Evolutionary conservation across 768 basidiomycete genomes (phyloP).

Genomic region (Kondoa subrosea): DNA sequence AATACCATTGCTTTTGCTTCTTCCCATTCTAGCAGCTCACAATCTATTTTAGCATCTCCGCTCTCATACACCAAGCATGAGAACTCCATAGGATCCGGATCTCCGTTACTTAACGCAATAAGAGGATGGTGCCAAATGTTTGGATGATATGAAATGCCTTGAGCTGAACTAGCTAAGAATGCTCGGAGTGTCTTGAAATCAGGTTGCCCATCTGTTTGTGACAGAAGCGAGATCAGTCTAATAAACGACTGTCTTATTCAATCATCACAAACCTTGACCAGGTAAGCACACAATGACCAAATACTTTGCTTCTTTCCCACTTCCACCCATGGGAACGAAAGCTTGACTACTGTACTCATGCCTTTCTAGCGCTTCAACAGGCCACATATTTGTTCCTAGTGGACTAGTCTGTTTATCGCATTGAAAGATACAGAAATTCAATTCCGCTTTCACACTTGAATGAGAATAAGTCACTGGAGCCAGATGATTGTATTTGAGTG

Average conservation of each 20-base stretch:
- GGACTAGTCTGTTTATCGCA: constrained; percentile 45
- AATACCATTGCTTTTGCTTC: constrained; percentile 21
- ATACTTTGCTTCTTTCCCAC: constrained; percentile 38
- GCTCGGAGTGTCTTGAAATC: constrained; percentile 58
- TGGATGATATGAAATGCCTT: constrained; percentile 69
- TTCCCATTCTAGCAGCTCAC: constrained; percentile 58
- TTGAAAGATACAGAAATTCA: constrained; percentile 58
- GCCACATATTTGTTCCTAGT: neutral
- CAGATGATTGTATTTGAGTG: constrained; percentile 82
- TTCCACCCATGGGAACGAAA: constrained; percentile 76
- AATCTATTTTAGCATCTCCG: constrained; percentile 55
- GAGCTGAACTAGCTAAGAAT: constrained; percentile 60
- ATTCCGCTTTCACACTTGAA: constrained; percentile 42
- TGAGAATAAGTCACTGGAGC: constrained; percentile 42
- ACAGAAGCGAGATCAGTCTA: neutral
- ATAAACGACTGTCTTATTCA: neutral
- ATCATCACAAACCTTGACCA: constrained; percentile 35
- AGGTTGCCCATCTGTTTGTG: constrained; percentile 48
- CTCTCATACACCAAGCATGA: constrained; percentile 87
- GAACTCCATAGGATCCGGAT: constrained; percentile 31
- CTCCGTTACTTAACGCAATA: constrained; percentile 34
- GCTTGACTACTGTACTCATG: constrained; percentile 80
- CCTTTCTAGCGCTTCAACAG: constrained; percentile 60
- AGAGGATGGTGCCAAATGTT: constrained; percentile 32
- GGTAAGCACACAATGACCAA: constrained; percentile 75